A percentile compares a stretch with the other conserved stretches of the same genome.
Evolutionary conservation across 352 stramenopile genomes (phyloP).

Genomic region (Globisporangium mamillatum): DNA sequence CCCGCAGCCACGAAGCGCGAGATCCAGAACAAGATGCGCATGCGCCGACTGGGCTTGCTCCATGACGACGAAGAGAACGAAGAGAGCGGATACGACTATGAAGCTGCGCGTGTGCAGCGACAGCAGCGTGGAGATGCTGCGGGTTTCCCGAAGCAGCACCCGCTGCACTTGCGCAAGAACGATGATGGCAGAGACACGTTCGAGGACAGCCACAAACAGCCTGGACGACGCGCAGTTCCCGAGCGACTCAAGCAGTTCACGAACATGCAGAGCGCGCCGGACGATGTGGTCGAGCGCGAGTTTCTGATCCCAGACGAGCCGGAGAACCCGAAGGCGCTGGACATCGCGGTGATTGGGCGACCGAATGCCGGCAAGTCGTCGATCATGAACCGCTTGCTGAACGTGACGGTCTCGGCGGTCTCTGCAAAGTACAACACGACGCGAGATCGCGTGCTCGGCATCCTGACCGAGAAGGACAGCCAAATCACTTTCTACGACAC

Average conservation of each 20-base stretch:
- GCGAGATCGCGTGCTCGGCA: conserved; percentile 71
- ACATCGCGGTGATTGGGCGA: conserved; percentile 79
- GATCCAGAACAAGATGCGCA: conserved; percentile 61
- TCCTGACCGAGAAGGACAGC: conserved; percentile 67
- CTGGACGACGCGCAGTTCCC: conserved; percentile 35
- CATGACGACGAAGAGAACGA: conserved; percentile 43
- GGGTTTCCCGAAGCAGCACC: conserved; percentile 12
- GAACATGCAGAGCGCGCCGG: conserved; percentile 51
- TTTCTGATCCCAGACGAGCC: conserved; percentile 77
- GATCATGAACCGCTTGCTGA: conserved; percentile 78
- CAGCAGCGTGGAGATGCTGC: not conserved
- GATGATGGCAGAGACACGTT: conserved; percentile 20
- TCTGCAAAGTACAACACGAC: conserved; percentile 90
- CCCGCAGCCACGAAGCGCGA: conserved; percentile 36
- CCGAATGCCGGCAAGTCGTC: conserved; percentile 88
- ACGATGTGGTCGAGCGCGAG: conserved; percentile 66
- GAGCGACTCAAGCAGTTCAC: conserved; percentile 74
- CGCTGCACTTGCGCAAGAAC: conserved; percentile 22
- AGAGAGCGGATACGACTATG: conserved; percentile 22
- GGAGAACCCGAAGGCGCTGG: conserved; percentile 54
- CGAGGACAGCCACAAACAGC: conserved; percentile 19
- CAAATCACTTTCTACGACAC: conserved; percentile 88
- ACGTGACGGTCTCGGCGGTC: conserved; percentile 81
- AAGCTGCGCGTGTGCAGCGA: conserved; percentile 11
- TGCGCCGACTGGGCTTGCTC: conserved; percentile 52